Base-by-base conservation (phyloP, 2,329 filamentous ascomycete species). In the Monosporascus sp. region DNA sequence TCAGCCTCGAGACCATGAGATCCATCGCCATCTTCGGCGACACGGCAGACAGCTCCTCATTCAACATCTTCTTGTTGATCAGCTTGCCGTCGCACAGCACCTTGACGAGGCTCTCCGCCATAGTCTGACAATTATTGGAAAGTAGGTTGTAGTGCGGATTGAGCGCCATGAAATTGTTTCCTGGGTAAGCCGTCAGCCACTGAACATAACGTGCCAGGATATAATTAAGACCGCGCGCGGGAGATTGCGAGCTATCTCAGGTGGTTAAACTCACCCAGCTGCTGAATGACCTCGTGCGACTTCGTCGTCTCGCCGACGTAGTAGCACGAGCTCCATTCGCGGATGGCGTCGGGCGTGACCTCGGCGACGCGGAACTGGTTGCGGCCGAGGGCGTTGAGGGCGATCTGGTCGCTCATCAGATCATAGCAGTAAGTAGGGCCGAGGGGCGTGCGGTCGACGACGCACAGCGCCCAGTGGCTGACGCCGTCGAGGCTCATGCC, bases 261-360 rank as follows among this genome's bases (percentile, higher is more conserved):
- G 11, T 11, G 8, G 31, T 34, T 11, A 34, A 14, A 38, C 63
- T 57, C 51, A 65, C 65, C 67, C 11, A 68, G 47, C 15, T 59
- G 54, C 48, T 64, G 53, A 25, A 69, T 65, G 42, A 67, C 61
- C 37, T 64, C 55, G 47, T 69, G 63, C 22, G 59, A 57, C 51
- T 62, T 63, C 2, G 63, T 67, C 7, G 65, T 68, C 55, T 69
- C 66, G 11, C 66, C 66, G 17, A 69, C 61, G 25, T 68, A 69
- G 44, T 62, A 65, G 36, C 61, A 66, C 22, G 60, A 61, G 8
- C 54, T 66, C 66, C 65, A 69, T 2, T 58, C 62, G 15, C 56
- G 54, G 24, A 68, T 59, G 45, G 61, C 62, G 36, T 62, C 60
- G 6, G 62, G 54, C 20, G 61, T 66, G 9, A 68, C 55, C 41